Conservation (phyloP, 1,139 yeast species). For the Taphrina populina region DNA sequence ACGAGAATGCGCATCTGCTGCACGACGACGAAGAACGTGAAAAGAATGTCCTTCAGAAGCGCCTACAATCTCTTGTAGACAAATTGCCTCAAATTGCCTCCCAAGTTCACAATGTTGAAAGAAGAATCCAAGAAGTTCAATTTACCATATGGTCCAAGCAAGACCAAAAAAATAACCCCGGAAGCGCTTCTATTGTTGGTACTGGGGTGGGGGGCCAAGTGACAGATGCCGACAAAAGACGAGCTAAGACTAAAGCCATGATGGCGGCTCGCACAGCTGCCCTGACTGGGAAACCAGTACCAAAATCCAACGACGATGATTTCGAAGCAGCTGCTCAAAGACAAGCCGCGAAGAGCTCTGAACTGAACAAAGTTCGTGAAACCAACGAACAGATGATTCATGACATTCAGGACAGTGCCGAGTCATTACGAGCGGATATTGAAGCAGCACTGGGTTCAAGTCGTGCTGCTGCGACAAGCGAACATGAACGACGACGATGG, state of each 20-base stretch:
- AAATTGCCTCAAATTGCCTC: constrained; percentile 67
- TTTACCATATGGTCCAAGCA: constrained; percentile 60
- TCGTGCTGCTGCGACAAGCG: constrained; percentile 47
- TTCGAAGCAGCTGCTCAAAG: constrained; percentile 58
- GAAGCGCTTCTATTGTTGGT: constrained; percentile 62
- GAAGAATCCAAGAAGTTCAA: constrained; percentile 65
- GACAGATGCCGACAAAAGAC: constrained; percentile 75
- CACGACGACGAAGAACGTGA: constrained; percentile 47
- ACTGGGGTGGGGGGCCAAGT: constrained; percentile 82
- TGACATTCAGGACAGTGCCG: constrained; percentile 74
- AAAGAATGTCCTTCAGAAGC: constrained; percentile 49
- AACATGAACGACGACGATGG: constrained; percentile 70
- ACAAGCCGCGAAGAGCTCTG: constrained; percentile 57
- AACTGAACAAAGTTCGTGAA: constrained; percentile 57
- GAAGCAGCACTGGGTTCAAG: constrained; percentile 46
- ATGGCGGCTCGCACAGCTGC: constrained; percentile 87
- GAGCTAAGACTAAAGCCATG: constrained; percentile 73
- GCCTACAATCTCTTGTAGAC: constrained; percentile 60
- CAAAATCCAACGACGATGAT: constrained; percentile 50
- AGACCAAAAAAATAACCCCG: constrained; percentile 63
- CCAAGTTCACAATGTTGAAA: constrained; percentile 62
- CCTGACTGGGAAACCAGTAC: constrained; percentile 69
- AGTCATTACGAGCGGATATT: constrained; percentile 67
- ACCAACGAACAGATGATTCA: constrained; percentile 58
- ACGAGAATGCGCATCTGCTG: constrained; percentile 41